A percentile compares a stretch with the other conserved stretches of the same genome.
phyloP scores from a whole-genome alignment of 1,284 basidiomycete genomes.

The Mrakiaceae sp. region DNA sequence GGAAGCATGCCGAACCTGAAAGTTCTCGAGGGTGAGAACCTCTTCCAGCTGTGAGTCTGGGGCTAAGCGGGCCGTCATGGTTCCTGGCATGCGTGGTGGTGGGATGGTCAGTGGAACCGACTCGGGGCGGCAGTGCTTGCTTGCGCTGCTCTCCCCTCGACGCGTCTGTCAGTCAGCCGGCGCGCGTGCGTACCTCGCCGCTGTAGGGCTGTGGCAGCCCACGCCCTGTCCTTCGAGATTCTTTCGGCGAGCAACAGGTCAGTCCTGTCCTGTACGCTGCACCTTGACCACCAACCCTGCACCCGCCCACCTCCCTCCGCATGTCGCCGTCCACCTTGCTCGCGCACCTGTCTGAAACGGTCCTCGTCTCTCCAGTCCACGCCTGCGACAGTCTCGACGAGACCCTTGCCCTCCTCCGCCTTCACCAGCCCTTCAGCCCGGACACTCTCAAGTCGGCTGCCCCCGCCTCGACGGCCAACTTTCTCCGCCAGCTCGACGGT shows the following conservation, averaged over 20 bases:
- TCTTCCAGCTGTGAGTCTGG: constrained; percentile 33
- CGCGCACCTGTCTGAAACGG: background rate
- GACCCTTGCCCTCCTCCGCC: constrained; percentile 2
- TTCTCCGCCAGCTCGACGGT: constrained; percentile 8
- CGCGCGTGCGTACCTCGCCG: no score
- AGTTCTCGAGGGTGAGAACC: constrained; percentile 5
- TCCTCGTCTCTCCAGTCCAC: background rate
- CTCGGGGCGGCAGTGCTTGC: no score
- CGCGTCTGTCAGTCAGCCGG: no score
- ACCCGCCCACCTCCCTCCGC: background rate
- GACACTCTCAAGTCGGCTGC: background rate
- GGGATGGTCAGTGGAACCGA: no score
- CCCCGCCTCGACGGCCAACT: background rate
- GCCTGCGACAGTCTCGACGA: background rate
- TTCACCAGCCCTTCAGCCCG: constrained; percentile 11
- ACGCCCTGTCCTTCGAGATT: no score
- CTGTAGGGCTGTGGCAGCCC: no score
- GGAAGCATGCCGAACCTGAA: constrained; percentile 1
- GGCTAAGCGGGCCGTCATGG: no score
- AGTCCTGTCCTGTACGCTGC: background rate
- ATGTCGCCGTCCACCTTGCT: background rate
- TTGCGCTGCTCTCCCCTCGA: no score
- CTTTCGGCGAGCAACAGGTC: background rate
- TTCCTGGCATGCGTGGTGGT: no score
- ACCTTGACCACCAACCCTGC: background rate